Conservation (phyloP, 805 yeast species). For the Metschnikowia lachancei region DNA sequence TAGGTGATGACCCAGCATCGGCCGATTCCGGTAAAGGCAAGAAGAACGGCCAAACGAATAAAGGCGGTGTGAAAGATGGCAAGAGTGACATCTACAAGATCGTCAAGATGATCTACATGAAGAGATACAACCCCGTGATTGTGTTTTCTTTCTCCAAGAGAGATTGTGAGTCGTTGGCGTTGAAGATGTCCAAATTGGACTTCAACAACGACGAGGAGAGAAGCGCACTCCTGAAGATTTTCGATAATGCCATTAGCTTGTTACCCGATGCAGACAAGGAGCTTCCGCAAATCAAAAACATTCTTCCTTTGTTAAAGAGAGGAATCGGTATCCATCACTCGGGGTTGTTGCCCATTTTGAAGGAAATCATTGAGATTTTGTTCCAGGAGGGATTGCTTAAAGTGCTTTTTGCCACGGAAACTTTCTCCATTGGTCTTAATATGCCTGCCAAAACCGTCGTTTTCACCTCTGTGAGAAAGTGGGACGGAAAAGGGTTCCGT, state of each 20-base stretch:
- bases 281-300: constrained; percentile 90
- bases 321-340: constrained; percentile 99
- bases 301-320: constrained; percentile 81
- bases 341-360: constrained; percentile 87
- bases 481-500: constrained; percentile 97
- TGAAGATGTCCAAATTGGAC: constrained; percentile 93
- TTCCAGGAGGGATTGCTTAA: constrained; percentile 96
- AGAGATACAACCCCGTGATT: constrained; percentile 95
- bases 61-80: constrained; percentile 79
- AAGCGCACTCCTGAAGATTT: constrained; percentile 84
- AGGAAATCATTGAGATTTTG: constrained; percentile 91
- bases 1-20: constrained; percentile 80
- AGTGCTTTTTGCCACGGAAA: constrained; percentile 95
- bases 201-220: constrained; percentile 94
- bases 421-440: constrained; percentile 95
- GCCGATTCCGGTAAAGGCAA: constrained; percentile 50
- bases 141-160: constrained; percentile 97
- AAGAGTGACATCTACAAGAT: constrained; percentile 90
- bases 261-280: constrained; percentile 89
- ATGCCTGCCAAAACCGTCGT: constrained; percentile 99
- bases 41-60: constrained; percentile 75
- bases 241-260: constrained; percentile 82
- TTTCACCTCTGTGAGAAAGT: constrained; percentile 93
- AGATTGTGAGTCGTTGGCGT: constrained; percentile 91
- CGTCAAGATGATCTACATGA: constrained; percentile 96